Percentiles rank a stretch among this genome's conserved stretches.
Evolutionary conservation across 257 asterid genomes (phyloP).

Genomic region (Plectranthus barbatus): DNA sequence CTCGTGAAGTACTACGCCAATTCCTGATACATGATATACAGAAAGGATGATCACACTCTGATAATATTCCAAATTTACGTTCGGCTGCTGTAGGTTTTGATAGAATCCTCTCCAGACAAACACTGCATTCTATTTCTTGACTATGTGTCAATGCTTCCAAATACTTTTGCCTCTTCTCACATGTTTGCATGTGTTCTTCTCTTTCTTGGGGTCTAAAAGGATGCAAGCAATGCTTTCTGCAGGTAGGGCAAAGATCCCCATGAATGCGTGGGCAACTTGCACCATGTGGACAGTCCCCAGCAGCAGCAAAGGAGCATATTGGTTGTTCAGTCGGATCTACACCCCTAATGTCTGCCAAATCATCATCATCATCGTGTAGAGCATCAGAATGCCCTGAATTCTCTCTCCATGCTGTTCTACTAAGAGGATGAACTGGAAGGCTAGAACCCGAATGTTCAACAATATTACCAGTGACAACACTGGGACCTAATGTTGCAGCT

Average conservation of each 20-base stretch:
- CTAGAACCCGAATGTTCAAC: conserved; percentile 28
- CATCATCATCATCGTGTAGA: conserved; percentile 31
- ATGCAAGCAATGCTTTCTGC: conserved; percentile 80
- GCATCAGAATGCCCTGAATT: conserved; percentile 21
- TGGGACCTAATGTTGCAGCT: conserved; percentile 18
- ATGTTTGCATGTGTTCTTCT: conserved; percentile 68
- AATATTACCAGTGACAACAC: conserved; percentile 13
- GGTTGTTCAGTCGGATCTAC: conserved; percentile 58
- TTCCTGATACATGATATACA: conserved; percentile 88
- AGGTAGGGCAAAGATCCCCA: conserved; percentile 74
- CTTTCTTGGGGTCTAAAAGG: conserved; percentile 84
- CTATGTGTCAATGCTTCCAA: conserved; percentile 61
- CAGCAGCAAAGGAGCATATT: conserved; percentile 90
- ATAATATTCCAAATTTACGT: conserved; percentile 82
- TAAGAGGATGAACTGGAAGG: conserved; percentile 23
- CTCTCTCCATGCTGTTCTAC: conserved; percentile 41
- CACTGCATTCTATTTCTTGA: conserved; percentile 91
- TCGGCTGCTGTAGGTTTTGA: conserved; percentile 68
- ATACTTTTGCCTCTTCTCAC: conserved; percentile 69
- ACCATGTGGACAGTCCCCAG: conserved; percentile 85
- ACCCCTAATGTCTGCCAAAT: conserved; percentile 26
- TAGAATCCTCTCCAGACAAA: conserved; percentile 86
- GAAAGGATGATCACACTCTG: conserved; percentile 92
- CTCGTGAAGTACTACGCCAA: conserved; percentile 78
- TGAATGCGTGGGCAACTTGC: conserved; percentile 66